These are phyloP conservation scores for Pseudocercospora crystallina DNA, from an alignment of 2,329 filamentous ascomycete genomes.

Conservation along the genomic window DNA sequence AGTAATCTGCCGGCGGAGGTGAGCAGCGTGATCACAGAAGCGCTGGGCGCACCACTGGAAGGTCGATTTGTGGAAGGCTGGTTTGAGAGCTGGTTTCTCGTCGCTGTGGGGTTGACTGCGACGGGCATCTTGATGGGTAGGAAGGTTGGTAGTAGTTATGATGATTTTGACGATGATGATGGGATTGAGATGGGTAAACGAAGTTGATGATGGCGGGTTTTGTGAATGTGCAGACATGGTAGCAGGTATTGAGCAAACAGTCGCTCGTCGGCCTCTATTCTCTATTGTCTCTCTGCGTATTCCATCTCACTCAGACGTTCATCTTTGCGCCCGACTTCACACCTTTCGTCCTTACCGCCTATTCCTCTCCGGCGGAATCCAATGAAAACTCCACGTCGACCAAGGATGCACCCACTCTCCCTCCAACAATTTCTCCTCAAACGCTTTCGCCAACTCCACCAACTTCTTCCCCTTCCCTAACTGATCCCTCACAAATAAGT, in stretches of 20 bases:
- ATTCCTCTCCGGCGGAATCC: no score
- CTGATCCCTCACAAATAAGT: no score
- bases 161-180: slow-evolving; percentile 40
- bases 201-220: slow-evolving; percentile 42
- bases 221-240: neutral
- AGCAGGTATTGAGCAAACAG: neutral
- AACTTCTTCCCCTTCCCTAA: no score
- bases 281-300: no score
- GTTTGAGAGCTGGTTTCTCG: slow-evolving; percentile 85
- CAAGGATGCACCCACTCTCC: no score
- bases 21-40: slow-evolving; percentile 73
- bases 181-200: slow-evolving; percentile 68
- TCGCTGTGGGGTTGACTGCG: slow-evolving; percentile 65
- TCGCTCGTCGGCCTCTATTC: no score
- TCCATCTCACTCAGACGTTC: no score
- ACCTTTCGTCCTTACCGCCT: no score
- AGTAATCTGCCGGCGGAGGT: slow-evolving; percentile 78
- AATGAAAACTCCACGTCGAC: no score
- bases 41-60: slow-evolving; percentile 73
- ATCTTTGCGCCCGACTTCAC: no score
- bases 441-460: no score
- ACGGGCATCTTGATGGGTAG: slow-evolving; percentile 72
- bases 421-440: no score
- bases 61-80: slow-evolving; percentile 72
- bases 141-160: slow-evolving; percentile 52